Evolutionary conservation across 225 moss, liverwort and hornwort genomes (phyloP).

Genomic region (Marchantia paleacea): DNA sequence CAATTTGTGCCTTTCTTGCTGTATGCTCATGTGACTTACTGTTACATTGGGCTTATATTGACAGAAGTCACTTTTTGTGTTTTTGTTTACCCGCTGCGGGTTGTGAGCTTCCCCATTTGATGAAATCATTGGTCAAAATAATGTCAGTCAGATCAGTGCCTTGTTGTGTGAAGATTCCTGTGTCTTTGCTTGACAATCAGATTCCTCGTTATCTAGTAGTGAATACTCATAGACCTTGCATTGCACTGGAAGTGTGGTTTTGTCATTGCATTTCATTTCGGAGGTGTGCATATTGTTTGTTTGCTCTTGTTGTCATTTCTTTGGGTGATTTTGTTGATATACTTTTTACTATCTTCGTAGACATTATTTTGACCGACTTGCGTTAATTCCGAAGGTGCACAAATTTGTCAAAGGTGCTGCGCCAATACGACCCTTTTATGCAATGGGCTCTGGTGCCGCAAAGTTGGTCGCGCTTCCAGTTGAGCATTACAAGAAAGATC

Average conservation of each 20-base stretch:
- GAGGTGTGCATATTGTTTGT: background rate
- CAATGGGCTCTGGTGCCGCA: slow-evolving; percentile 88
- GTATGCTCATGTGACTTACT: too few species aligned
- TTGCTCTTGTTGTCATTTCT: background rate
- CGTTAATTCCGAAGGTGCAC: slow-evolving; percentile 43
- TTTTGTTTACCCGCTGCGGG: background rate
- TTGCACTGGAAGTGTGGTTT: background rate
- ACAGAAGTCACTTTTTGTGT: background rate
- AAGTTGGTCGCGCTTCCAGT: slow-evolving; percentile 89
- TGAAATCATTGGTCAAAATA: background rate
- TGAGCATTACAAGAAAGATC: slow-evolving; percentile 83
- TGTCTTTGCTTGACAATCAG: background rate
- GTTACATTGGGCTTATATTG: too few species aligned
- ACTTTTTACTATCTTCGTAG: background rate
- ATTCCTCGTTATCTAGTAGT: background rate
- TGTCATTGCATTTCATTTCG: background rate
- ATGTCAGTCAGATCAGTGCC: too few species aligned
- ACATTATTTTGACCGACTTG: background rate
- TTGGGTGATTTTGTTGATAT: background rate
- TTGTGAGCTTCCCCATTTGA: background rate
- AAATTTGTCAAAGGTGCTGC: slow-evolving; percentile 90
- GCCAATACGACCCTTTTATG: slow-evolving; percentile 88
- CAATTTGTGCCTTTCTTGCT: background rate
- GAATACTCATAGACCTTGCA: background rate
- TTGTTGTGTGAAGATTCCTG: background rate